Base-by-base conservation (phyloP, 2,329 filamentous ascomycete genomes). In the Cladobotryum protrusum region DNA sequence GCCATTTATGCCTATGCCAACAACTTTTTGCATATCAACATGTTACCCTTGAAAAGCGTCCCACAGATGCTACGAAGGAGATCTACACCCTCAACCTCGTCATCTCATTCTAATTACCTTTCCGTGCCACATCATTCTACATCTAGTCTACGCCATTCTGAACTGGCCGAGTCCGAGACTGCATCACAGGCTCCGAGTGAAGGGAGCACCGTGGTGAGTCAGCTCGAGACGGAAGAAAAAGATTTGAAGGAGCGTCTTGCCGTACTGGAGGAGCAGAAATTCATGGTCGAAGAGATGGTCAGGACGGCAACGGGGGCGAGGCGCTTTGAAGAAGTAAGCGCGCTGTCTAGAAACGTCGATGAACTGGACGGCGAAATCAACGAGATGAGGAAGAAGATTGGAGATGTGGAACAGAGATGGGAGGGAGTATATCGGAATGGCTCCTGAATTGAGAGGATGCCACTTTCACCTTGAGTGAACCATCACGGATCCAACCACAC, bases 221-320 rank as follows among this genome's bases (percentile, higher is more conserved):
- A 75, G 33, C 69, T 95, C 4, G 90, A 95, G 66, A 81, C 79
- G 0, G 89, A 96, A 63, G 90, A 96, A 66, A 92, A 89, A 63
- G 81, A 88, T 17, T 71, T 95, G 1, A 80, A 86, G 14, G 90
- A 96, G 61, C 76, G 83, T 4, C 72, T 96, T 12, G 86, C 93
- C 29, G 85, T 96, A 6, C 75, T 96, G 1, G 89, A 96, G 65
- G 91, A 96, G 68, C 91, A 96, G 66, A 86, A 84, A 56, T 95
- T 95, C 67, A 82, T 96, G 69, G 89, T 96, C 0, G 82, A 84
- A 35, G 83, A 88, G 58, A 95, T 95, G 89, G 81, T 95, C 41
- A 81, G 80, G 7, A 81, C 85, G 53, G 89, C 90, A 0, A 85
- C 85, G 43, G 85, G 83, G 39, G 81, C 86, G 11, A 75, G 88